phyloP scores from a whole-genome alignment of 176 grass and related monocot genomes.

The Oryza coarctata region DNA sequence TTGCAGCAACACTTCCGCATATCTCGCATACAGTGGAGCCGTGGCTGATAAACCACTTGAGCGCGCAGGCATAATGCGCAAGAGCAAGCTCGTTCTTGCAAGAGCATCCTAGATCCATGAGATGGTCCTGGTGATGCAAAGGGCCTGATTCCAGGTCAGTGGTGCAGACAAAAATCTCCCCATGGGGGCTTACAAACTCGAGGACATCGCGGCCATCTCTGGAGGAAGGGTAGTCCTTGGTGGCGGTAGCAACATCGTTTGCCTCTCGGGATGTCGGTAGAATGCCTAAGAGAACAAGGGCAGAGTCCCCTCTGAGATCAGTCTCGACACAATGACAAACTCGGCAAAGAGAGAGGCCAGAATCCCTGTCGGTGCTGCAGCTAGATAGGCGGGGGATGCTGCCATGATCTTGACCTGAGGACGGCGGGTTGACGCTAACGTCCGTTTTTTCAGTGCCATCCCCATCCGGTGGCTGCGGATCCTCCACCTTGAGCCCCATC shows the following conservation, averaged over 20 bases:
- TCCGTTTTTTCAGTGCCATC: background rate
- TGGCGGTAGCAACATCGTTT: background rate
- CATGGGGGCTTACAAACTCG: conserved; percentile 73
- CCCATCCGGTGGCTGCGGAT: conserved; percentile 2
- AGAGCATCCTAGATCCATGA: conserved; percentile 79
- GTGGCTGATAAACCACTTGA: conserved; percentile 94
- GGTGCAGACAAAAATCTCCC: conserved; percentile 78
- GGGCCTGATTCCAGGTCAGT: conserved; percentile 69
- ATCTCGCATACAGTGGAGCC: conserved; percentile 89
- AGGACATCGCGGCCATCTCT: conserved; percentile 21
- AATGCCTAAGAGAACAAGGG: conserved; percentile 71
- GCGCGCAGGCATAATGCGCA: conserved; percentile 78
- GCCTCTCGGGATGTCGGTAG: conserved; percentile 35
- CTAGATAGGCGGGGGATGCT: conserved; percentile 45
- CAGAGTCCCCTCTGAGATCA: conserved; percentile 67
- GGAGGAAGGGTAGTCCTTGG: conserved; percentile 14
- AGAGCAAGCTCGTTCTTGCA: conserved; percentile 92
- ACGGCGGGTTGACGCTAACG: conserved; percentile 19
- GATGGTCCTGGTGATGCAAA: conserved; percentile 48
- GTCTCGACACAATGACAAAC: conserved; percentile 82
- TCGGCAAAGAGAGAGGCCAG: conserved; percentile 52
- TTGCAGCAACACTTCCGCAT: conserved; percentile 60
- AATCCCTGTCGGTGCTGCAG: conserved; percentile 69
- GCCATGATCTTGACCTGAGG: conserved; percentile 32
- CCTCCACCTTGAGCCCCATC: conserved; percentile 56